A percentile compares a stretch with the other conserved stretches of the same genome.
phyloP scores from a whole-genome alignment of 257 asterid genomes.

The Cordia subcordata region DNA sequence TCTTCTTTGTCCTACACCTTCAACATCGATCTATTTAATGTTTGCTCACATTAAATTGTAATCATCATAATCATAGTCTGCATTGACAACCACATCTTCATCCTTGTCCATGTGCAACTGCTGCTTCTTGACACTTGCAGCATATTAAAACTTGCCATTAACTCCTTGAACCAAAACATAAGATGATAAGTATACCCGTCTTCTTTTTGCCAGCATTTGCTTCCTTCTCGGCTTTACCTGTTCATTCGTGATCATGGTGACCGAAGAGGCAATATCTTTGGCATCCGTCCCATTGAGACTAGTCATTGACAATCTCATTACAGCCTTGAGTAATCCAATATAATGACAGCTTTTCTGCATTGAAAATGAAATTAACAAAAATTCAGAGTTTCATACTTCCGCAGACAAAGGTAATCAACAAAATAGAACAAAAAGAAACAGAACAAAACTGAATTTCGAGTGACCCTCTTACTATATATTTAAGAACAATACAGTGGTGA shows the following conservation, averaged over 20 bases:
- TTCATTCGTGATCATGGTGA: constrained; percentile 90
- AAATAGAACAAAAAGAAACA: constrained; percentile 1
- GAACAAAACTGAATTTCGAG: no score
- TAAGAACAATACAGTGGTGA: no score
- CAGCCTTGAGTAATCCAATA: constrained; percentile 69
- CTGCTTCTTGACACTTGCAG: constrained; percentile 73
- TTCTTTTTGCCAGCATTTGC: constrained; percentile 86
- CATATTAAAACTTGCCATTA: neutral
- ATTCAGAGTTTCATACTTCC: constrained; percentile 9
- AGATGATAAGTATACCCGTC: constrained; percentile 38
- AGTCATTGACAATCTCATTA: constrained; percentile 78
- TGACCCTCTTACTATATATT: no score
- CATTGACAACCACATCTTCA: constrained; percentile 50
- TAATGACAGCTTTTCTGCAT: constrained; percentile 90
- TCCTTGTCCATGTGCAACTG: no score
- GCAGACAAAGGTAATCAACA: neutral
- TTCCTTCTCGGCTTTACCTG: constrained; percentile 88
- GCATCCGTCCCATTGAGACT: constrained; percentile 83
- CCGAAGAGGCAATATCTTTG: constrained; percentile 84
- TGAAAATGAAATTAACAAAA: neutral
- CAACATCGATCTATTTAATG: no score
- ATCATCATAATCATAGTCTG: constrained; percentile 52
- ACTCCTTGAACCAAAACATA: neutral
- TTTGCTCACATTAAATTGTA: no score
- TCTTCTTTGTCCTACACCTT: no score